Evolutionary conservation across 768 basidiomycete genomes (phyloP).

Genomic region (Leccinellum luteum): DNA sequence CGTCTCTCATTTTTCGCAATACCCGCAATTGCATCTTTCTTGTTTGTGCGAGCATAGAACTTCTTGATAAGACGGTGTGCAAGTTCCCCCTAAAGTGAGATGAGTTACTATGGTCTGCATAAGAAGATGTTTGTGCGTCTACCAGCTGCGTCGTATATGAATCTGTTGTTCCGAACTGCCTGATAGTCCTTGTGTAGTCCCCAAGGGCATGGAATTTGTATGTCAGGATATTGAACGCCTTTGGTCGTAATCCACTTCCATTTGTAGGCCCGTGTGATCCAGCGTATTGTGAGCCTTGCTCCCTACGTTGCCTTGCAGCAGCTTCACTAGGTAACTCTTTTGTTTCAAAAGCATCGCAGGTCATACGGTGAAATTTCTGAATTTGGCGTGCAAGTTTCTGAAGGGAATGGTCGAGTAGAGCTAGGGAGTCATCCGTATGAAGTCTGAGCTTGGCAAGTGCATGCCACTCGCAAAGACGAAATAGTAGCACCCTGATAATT

Average conservation of each 20-base stretch:
- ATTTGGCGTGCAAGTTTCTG: no score
- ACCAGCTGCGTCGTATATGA: background rate
- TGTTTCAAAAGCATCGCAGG: background rate
- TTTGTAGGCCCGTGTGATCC: no score
- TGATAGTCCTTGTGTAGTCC: background rate
- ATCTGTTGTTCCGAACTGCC: background rate
- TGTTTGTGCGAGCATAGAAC: background rate
- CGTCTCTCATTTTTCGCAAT: background rate
- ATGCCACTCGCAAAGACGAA: background rate
- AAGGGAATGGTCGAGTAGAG: slow-evolving; percentile 7
- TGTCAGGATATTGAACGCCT: background rate
- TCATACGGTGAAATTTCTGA: background rate
- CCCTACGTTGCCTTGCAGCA: no score
- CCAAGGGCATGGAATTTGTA: background rate
- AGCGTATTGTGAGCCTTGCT: no score
- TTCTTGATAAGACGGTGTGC: background rate
- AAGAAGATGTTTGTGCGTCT: background rate
- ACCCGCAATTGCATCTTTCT: no score
- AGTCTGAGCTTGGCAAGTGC: background rate
- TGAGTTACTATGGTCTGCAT: background rate
- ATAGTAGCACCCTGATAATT: background rate
- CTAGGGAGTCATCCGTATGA: background rate
- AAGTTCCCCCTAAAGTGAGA: background rate
- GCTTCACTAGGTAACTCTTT: background rate
- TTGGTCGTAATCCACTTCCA: no score